Evolutionary conservation across 805 yeast species (phyloP), one percentile per base, ranked within the genome.

Genomic region (Cyberlindnera mycetangii): DNA sequence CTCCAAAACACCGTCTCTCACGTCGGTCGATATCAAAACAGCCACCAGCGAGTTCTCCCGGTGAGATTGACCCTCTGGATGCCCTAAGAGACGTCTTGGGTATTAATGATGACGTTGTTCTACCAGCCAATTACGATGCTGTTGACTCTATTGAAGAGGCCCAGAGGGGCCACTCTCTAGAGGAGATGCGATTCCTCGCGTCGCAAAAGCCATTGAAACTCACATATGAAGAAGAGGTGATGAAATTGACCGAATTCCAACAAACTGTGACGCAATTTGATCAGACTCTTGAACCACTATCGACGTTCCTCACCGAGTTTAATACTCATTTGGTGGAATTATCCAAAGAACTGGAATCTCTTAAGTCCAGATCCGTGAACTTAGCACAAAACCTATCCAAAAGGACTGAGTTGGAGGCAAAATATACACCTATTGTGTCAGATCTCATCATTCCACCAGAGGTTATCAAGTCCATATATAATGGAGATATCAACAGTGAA

Each of bases 361-460:
- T 85, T 28, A 83, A 81, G 53, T 60, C 67, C 6, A 71, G 79
- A 46, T 79, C 86, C 2, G 59, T 72, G 15, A 63, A 67, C 15
- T 61, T 85, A 33, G 72, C 76, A 32, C 54, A 62, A 17, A 69
- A 79, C 32, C 68, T 83, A 12, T 68, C 68, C 11, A 64, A 67
- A 32, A 77, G 83, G 39, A 70, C 74, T 15, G 54, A 64, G 25
- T 71, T 76, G 16, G 78, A 81, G 45, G 61, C 63, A 8, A 70
- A 70, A 41, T 73, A 89, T 45, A 79, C 85, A 16, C 95, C 96
- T 0, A 67, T 87, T n/a, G 81, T 89, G 1, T 74, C 84, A 31
- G 90, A 86, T 51, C 68, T 86, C 28, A 69, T 85, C 47, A 77
- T 90, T 7, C 86, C 97, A 0, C 93, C 96, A 0, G 76, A 76